These are phyloP conservation scores for Lipomyces starkeyi DNA, from an alignment of 805 yeast species.

Conservation along the genomic window DNA sequence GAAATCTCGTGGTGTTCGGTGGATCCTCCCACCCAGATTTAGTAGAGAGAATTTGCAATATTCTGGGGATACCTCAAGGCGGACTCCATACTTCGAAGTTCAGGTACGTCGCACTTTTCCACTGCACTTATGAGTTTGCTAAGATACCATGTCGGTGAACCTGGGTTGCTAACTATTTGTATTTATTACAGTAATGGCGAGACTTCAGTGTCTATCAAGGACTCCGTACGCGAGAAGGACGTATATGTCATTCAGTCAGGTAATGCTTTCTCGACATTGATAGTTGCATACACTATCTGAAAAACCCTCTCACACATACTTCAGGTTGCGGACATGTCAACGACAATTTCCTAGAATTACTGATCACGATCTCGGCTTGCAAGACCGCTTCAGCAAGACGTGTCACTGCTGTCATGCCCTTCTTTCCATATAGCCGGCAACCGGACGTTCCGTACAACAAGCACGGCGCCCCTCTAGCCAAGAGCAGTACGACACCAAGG, in stretches of 20 bases:
- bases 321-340: conserved; percentile 84
- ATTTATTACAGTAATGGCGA: conserved; percentile 76
- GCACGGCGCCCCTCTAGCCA: conserved; percentile 70
- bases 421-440: conserved; percentile 95
- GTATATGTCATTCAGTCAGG: conserved; percentile 83
- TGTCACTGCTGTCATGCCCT: conserved; percentile 89
- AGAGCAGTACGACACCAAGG: conserved; percentile 41
- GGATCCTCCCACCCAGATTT: conserved; percentile 89
- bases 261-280: conserved; percentile 28
- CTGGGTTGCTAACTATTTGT: neutral
- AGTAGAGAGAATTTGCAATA: conserved; percentile 74
- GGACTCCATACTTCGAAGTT: conserved; percentile 55
- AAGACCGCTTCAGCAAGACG: conserved; percentile 87
- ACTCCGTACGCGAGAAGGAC: conserved; percentile 94
- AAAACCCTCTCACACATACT: neutral
- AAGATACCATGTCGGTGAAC: neutral
- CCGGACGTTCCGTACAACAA: conserved; percentile 88
- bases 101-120: conserved; percentile 45
- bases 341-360: conserved; percentile 80
- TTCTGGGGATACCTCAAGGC: conserved; percentile 76
- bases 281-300: neutral
- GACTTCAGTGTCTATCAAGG: conserved; percentile 81
- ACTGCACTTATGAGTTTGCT: neutral
- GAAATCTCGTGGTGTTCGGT: conserved; percentile 85
- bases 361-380: conserved; percentile 88